These are phyloP conservation scores for Geotrichum candidum DNA, from an alignment of 1,139 yeast genomes.

Conservation along the genomic window DNA sequence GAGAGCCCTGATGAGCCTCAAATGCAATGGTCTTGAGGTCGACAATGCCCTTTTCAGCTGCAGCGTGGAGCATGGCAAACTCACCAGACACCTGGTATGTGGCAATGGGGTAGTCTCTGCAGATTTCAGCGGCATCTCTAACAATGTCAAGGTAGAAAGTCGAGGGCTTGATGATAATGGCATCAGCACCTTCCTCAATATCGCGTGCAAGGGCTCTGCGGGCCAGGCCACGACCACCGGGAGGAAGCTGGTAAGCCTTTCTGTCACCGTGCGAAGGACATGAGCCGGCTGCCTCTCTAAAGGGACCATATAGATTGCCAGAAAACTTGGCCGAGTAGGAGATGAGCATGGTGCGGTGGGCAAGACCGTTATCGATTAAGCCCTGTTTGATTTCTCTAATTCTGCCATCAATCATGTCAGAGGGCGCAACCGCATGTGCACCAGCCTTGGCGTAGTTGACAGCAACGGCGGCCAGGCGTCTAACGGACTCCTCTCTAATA, in stretches of 20 bases:
- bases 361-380: constrained; percentile 72
- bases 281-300: constrained; percentile 95
- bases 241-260: constrained; percentile 86
- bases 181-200: constrained; percentile 90
- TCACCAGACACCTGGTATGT: constrained; percentile 98
- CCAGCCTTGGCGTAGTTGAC: constrained; percentile 95
- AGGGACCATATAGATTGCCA: constrained; percentile 92
- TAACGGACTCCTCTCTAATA: constrained; percentile 67
- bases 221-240: constrained; percentile 90
- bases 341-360: constrained; percentile 84
- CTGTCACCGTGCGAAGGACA: constrained; percentile 89
- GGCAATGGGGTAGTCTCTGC: constrained; percentile 81
- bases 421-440: constrained; percentile 92
- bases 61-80: constrained; percentile 96
- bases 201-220: constrained; percentile 86
- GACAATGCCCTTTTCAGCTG: constrained; percentile 90
- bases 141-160: constrained; percentile 90
- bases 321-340: constrained; percentile 92
- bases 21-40: constrained; percentile 86
- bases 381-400: constrained; percentile 83
- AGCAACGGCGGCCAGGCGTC: constrained; percentile 89
- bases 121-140: constrained; percentile 77
- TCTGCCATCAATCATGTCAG: constrained; percentile 97
- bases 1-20: constrained; percentile 84
- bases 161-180: constrained; percentile 93